A percentile compares a stretch with the other conserved stretches of the same genome.
These are phyloP conservation scores for Colletotrichum brevisporum DNA, from an alignment of 2,329 filamentous ascomycete genomes.

Conservation along the genomic window DNA sequence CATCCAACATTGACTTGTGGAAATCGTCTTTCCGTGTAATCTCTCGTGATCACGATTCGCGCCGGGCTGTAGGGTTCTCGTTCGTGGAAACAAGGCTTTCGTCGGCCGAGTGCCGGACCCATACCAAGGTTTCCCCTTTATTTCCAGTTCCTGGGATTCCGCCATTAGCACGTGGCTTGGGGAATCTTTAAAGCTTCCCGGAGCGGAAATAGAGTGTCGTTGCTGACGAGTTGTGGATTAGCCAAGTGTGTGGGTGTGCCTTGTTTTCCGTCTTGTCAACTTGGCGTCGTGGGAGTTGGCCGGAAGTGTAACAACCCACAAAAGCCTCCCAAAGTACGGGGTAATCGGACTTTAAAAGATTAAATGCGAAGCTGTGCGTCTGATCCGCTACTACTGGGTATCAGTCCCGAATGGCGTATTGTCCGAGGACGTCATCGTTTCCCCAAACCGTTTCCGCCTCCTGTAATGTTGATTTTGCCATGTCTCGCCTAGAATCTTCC, in stretches of 20 bases:
- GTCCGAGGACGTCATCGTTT: too few species aligned
- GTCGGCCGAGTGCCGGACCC: neutral
- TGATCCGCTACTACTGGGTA: too few species aligned
- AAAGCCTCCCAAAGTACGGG: neutral
- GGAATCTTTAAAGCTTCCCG: neutral
- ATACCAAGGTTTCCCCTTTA: constrained; percentile 1
- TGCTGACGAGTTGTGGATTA: neutral
- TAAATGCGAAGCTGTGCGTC: too few species aligned
- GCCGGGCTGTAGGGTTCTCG: neutral
- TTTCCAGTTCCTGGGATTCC: constrained; percentile 11
- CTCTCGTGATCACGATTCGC: neutral
- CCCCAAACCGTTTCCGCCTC: too few species aligned
- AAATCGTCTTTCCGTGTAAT: neutral
- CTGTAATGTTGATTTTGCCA: too few species aligned
- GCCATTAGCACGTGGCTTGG: constrained; percentile 7
- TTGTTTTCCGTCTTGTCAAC: constrained; percentile 10
- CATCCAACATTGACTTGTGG: neutral
- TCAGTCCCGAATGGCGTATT: too few species aligned
- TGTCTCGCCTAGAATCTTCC: too few species aligned
- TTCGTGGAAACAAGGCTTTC: constrained; percentile 11
- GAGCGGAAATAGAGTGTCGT: neutral
- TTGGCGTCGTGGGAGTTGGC: neutral
- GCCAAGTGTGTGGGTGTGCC: constrained; percentile 1
- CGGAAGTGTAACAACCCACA: neutral
- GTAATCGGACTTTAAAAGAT: neutral